Percentiles rank a stretch among this genome's conserved stretches.
phyloP scores from a whole-genome alignment of 345 rosid genomes.

The Luvunga scandens region DNA sequence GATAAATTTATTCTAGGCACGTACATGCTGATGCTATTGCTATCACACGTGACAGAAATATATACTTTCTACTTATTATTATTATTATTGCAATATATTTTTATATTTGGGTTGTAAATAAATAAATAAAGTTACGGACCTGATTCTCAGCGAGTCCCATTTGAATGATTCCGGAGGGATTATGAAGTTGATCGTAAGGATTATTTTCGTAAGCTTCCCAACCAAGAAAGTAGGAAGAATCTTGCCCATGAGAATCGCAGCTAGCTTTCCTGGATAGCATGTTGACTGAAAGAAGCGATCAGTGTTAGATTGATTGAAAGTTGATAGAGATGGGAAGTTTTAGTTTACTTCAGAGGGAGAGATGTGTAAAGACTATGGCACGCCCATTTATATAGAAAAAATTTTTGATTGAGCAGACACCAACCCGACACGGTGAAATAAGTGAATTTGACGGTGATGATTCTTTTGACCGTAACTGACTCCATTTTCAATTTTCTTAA shows the following conservation, averaged over 20 bases:
- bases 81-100: too few relatives aligned
- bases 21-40: background rate
- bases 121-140: conserved; percentile 31
- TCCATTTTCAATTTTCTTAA: background rate
- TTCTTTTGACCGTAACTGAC: conserved; percentile 28
- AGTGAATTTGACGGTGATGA: conserved; percentile 35
- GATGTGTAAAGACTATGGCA: background rate
- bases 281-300: background rate
- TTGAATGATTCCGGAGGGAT: conserved; percentile 79
- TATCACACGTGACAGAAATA: background rate
- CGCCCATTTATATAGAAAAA: conserved; percentile 1
- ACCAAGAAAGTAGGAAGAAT: conserved; percentile 81
- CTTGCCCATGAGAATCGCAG: conserved; percentile 68
- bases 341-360: background rate
- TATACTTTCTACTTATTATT: background rate
- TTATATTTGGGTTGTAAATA: too few relatives aligned
- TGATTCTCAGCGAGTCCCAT: conserved; percentile 97
- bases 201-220: conserved; percentile 74
- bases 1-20: background rate
- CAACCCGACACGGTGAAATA: conserved; percentile 23
- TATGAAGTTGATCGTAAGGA: conserved; percentile 51
- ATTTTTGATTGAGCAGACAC: background rate
- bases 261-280: conserved; percentile 71
- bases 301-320: background rate
- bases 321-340: background rate